Evolutionary conservation across 2,329 filamentous ascomycete genomes (phyloP).

Genomic region (Phialemoniopsis sp.): DNA sequence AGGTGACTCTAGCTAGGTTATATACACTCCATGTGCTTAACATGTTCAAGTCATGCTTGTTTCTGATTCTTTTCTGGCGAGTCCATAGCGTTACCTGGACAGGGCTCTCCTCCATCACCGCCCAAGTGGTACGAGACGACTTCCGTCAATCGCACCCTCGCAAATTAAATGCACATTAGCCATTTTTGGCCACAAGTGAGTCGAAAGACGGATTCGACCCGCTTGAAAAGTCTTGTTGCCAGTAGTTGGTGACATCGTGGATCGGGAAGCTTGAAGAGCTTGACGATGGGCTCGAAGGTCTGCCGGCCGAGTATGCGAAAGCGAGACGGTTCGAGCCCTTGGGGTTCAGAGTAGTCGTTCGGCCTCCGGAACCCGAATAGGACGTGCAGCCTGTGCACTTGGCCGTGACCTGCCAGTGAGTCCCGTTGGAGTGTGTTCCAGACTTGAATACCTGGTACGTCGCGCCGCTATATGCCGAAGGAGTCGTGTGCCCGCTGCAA

Average conservation of each 20-base stretch:
- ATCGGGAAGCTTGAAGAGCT: constrained; percentile 12
- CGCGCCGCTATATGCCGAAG: constrained; percentile 20
- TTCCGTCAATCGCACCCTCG: no score
- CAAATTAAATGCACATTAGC: no score
- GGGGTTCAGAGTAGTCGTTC: constrained; percentile 14
- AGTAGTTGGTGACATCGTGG: constrained; percentile 20
- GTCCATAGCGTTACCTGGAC: no score
- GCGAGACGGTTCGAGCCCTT: constrained; percentile 19
- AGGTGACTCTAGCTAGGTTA: no score
- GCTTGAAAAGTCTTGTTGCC: constrained; percentile 17
- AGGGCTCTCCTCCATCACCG: no score
- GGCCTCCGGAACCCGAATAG: constrained; percentile 10
- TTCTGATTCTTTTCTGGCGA: no score
- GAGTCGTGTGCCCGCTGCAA: constrained; percentile 22
- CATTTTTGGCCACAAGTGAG: constrained; percentile 4
- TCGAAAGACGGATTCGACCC: constrained; percentile 16
- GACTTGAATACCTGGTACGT: constrained; percentile 24
- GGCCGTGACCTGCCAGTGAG: constrained; percentile 34
- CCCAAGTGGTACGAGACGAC: no score
- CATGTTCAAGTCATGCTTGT: no score
- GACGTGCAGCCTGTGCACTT: constrained; percentile 33
- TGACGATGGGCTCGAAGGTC: constrained; percentile 13
- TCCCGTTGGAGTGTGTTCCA: constrained; percentile 32
- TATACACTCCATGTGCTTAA: no score
- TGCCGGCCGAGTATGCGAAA: constrained; percentile 16